Evolutionary conservation across 2,329 filamentous ascomycete species (phyloP), one percentile per base, ranked within the genome.

Genomic region (Aspergillus sergii): DNA sequence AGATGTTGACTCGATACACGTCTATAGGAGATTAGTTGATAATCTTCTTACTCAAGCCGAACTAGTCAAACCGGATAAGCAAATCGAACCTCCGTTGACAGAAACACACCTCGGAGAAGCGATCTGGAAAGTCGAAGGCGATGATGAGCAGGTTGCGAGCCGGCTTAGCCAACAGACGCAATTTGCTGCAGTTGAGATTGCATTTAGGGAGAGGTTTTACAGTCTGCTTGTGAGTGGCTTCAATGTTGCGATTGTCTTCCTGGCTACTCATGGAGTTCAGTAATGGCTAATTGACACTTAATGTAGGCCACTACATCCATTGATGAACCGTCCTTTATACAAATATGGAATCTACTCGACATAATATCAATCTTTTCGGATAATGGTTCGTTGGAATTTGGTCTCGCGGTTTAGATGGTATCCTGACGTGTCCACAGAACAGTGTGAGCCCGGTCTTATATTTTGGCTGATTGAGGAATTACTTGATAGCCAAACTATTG

Each of bases 381-480:
- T 73, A 87, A 89, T 74, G 91, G 90, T 83, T 85, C 85, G 80
- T 89, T 32, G 54, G 34, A 36, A 16, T 21, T 50, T 46, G 43
- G 51, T 51, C 28, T 57, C 46, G 32, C 26, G 43, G 36, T 19
- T n/a, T 56, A 48, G 28, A 57, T 59, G 28, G 48, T 51, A 19
- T 16, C 50, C 71, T 75, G 63, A 79, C 66, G 64, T 54, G 48
- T 60, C 41, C 64, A 7, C 58, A 82, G 81, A 83, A 71, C 77
- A 86, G 70, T 89, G 87, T 69, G 93, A 97, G 67, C 88, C 92
- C 0, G 91, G 91, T 21, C 83, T 99, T 10, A 85, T 95, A 9
- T 93, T 97, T 72, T 94, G 92, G 86, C 87, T 99, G 19, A 89
- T 97, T 23, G 95, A 99, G 76, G 95, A 98, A 78, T 86, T 99